Conservation (phyloP, 2,329 filamentous ascomycete species). For the Penicillium expansum region DNA sequence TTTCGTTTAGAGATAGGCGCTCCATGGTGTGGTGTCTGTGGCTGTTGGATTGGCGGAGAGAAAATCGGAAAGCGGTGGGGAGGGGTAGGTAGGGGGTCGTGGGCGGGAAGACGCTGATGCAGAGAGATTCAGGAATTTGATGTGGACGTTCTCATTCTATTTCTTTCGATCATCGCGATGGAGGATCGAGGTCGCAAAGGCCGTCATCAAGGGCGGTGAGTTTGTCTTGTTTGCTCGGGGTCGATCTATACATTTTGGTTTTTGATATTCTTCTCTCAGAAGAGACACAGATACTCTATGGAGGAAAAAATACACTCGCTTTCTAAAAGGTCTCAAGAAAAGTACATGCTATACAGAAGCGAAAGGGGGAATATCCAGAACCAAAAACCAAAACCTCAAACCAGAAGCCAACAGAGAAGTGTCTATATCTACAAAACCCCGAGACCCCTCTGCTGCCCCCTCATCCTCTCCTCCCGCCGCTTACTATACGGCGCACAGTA, state of each 20-base stretch:
- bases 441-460: slow-evolving; percentile 33
- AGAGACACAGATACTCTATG: not conserved
- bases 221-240: slow-evolving; percentile 24
- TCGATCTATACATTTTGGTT: slow-evolving; percentile 1
- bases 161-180: not conserved
- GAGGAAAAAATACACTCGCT: not conserved
- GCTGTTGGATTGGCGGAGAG: slow-evolving; percentile 7
- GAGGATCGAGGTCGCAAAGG: slow-evolving; percentile 8
- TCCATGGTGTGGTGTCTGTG: slow-evolving; percentile 31
- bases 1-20: slow-evolving; percentile 37
- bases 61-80: slow-evolving; percentile 10
- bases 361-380: slow-evolving; percentile 19
- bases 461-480: slow-evolving; percentile 40
- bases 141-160: slow-evolving; percentile 19
- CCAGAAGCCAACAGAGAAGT: not conserved
- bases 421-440: slow-evolving; percentile 26
- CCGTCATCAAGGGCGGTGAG: slow-evolving; percentile 20
- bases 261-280: not conserved
- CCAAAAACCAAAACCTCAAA: not conserved
- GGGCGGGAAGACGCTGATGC: not conserved
- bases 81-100: not conserved
- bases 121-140: not conserved
- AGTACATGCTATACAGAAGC: slow-evolving; percentile 10
- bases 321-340: slow-evolving; percentile 1
- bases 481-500: slow-evolving; percentile 41